Evolutionary conservation across 1,284 basidiomycete species (phyloP).

Genomic region (Microbotryum lychnidis-dioicae): DNA sequence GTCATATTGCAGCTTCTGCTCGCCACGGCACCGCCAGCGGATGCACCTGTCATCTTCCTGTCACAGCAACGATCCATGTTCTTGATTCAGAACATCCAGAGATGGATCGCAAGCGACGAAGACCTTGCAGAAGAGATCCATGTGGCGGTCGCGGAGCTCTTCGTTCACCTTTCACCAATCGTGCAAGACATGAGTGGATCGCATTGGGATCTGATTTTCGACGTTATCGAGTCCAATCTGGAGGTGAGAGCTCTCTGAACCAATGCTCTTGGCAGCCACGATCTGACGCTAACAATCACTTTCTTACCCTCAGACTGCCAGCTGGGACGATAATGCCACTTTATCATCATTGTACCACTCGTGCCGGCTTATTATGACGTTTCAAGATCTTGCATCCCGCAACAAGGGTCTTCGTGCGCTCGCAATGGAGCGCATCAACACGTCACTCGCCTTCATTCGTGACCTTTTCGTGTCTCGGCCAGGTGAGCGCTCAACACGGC

Average conservation of each 20-base stretch:
- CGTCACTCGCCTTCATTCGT: slow-evolving; percentile 52
- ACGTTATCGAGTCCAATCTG: slow-evolving; percentile 77
- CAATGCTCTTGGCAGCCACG: background rate
- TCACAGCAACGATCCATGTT: slow-evolving; percentile 81
- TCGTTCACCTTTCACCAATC: slow-evolving; percentile 71
- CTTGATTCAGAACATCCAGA: slow-evolving; percentile 73
- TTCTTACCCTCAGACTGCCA: slow-evolving; percentile 47
- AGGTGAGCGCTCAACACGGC: slow-evolving; percentile 43
- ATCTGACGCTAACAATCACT: background rate
- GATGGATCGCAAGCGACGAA: slow-evolving; percentile 70
- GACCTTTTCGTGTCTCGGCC: slow-evolving; percentile 51
- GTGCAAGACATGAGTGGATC: slow-evolving; percentile 76
- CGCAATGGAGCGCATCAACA: slow-evolving; percentile 57
- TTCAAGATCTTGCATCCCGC: slow-evolving; percentile 61
- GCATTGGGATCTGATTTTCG: slow-evolving; percentile 90
- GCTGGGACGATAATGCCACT: slow-evolving; percentile 53
- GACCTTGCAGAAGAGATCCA: slow-evolving; percentile 63
- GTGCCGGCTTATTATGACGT: slow-evolving; percentile 56
- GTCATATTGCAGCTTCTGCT: slow-evolving; percentile 61
- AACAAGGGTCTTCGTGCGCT: slow-evolving; percentile 64
- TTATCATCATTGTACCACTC: slow-evolving; percentile 61
- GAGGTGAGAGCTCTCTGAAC: slow-evolving; percentile 51
- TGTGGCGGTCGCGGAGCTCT: slow-evolving; percentile 64
- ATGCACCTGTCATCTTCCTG: slow-evolving; percentile 74
- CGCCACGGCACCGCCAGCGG: slow-evolving; percentile 64